A percentile compares a stretch with the other conserved stretches of the same genome.
These are phyloP conservation scores for Pachysandra terminalis DNA, from an alignment of 164 flowering plant genomes.

Conservation along the genomic window DNA sequence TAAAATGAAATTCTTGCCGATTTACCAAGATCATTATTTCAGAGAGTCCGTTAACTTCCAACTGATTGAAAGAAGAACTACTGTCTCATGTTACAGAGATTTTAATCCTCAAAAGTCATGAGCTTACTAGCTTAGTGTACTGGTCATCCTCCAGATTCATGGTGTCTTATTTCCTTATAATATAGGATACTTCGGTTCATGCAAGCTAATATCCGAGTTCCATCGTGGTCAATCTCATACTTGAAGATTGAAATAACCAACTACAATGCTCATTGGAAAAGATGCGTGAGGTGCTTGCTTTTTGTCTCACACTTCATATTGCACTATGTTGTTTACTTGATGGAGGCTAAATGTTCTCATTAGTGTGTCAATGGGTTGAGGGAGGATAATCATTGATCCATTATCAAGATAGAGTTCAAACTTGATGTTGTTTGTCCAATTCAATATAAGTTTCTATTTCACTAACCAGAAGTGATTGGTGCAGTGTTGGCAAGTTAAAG, in stretches of 20 bases:
- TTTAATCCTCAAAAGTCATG: not conserved
- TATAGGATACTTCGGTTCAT: too few species aligned
- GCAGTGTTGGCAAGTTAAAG: too few species aligned
- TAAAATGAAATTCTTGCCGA: not conserved
- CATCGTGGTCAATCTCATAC: too few species aligned
- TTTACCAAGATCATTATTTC: not conserved
- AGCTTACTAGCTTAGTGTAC: not conserved
- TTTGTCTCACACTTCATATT: too few species aligned
- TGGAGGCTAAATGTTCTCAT: too few species aligned
- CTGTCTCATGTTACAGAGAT: not conserved
- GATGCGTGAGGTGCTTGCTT: too few species aligned
- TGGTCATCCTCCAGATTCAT: not conserved
- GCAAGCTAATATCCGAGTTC: too few species aligned
- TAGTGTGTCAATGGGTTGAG: not conserved
- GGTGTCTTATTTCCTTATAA: not conserved
- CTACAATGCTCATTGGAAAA: not conserved
- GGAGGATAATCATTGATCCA: not conserved
- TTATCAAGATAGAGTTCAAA: not conserved
- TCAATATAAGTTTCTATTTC: not conserved
- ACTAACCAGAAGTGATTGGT: not conserved
- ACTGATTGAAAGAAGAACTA: not conserved
- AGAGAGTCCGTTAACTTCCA: not conserved
- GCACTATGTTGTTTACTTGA: too few species aligned
- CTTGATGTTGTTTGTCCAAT: not conserved
- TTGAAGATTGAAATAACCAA: constrained; percentile 2